Evolutionary conservation across 2,329 filamentous ascomycete genomes (phyloP), one percentile per base, ranked within the genome.

Genomic region (Trichoderma citrinoviride): DNA sequence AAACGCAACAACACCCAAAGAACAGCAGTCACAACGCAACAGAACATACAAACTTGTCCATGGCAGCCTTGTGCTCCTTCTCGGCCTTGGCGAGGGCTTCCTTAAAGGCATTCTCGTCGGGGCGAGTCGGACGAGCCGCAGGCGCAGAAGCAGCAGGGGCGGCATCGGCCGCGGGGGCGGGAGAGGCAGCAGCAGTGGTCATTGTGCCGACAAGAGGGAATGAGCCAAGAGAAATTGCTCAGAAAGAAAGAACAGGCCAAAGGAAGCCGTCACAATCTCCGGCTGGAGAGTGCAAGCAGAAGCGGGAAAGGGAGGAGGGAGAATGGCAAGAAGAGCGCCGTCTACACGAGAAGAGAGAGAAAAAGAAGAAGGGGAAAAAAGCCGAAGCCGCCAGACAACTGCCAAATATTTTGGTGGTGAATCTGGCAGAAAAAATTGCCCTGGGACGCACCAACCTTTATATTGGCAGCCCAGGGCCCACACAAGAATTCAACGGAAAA

Each of bases 51-150:
- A 80, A 73, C 67, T 73, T 75, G 71, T 91, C 88, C 81, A 95
- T 90, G 54, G 89, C 84, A 60, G 87, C 87, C 74, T 90, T 83
- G 80, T 96, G 90, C 70, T 91, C 92, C 82, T 97, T 96, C 80
- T 98, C 92, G 27, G 90, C 90, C 80, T 90, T 87, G 57, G 87
- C 88, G 67, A 97, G 84, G 68, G 86, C 85, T 76, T 88, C 85
- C 81, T 96, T 93, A 83, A 89, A 99, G 71, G 84, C 82, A 70
- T 89, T 90, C 81, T 95, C 91, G 78, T 97, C 91, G 53, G 95
- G 95, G 84, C 90, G 92, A 79, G 91, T 86, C 61, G 93, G 93
- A 80, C 88, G 92, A 73, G 80, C 75, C 66, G 76, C 61, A 58
- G 71, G 67, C 69, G 75, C 74, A 68, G 80, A 76, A 64, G 77